Evolutionary conservation across 768 basidiomycete species (phyloP).

Genomic region (Mycena capillaripes): DNA sequence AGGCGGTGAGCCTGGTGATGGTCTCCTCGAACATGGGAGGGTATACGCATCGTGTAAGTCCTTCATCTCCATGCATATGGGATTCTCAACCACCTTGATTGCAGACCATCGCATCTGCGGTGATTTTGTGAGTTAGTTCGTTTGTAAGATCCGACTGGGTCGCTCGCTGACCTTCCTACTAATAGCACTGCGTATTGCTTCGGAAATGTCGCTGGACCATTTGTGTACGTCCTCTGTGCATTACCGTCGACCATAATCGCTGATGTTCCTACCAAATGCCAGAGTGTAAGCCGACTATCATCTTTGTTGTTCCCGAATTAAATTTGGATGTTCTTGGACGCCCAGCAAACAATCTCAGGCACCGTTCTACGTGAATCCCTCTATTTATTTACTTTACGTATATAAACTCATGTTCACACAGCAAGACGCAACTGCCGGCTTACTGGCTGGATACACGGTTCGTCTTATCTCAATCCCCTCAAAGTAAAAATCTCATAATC

Average conservation of each 20-base stretch:
- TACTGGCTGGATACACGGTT: slow-evolving; percentile 34
- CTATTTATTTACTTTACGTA: not conserved
- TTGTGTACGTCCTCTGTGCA: slow-evolving; percentile 18
- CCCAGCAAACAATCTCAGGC: slow-evolving; percentile 34
- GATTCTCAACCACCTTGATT: not conserved
- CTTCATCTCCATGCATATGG: not conserved
- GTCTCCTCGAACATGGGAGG: slow-evolving; percentile 41
- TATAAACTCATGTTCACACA: not conserved
- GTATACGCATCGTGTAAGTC: slow-evolving; percentile 36
- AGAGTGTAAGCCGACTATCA: slow-evolving; percentile 21
- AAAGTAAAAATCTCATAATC: not conserved
- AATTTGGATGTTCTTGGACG: not conserved
- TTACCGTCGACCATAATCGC: not conserved
- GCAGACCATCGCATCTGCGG: slow-evolving; percentile 33
- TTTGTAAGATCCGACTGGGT: not conserved
- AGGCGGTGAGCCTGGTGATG: slow-evolving; percentile 37
- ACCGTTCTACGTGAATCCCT: slow-evolving; percentile 30
- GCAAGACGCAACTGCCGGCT: slow-evolving; percentile 35
- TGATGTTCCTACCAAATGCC: not conserved
- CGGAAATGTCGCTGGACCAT: slow-evolving; percentile 38
- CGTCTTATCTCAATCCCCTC: not conserved
- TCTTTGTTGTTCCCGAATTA: not conserved
- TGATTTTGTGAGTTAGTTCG: slow-evolving; percentile 24
- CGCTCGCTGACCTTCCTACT: not conserved
- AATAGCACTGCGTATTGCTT: slow-evolving; percentile 38